Evolutionary conservation across 768 basidiomycete species (phyloP).

Genomic region (Mycena pura): DNA sequence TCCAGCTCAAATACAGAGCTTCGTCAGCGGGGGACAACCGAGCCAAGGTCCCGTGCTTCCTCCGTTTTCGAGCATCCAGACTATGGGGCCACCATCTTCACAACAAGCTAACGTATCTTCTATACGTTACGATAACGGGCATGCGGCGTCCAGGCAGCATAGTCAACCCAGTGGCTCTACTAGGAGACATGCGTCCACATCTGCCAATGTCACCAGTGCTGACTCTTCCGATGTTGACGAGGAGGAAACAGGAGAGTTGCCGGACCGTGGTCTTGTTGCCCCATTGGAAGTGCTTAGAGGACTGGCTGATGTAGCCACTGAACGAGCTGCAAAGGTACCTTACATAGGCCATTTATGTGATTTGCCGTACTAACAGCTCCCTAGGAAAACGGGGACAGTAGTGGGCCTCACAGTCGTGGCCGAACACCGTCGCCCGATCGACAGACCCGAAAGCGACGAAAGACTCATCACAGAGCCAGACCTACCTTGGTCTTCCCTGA

Average conservation of each 20-base stretch:
- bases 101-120: slow-evolving; percentile 63
- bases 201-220: slow-evolving; percentile 76
- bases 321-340: slow-evolving; percentile 76
- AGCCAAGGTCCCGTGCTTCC: slow-evolving; percentile 64
- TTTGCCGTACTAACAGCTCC: slow-evolving; percentile 26
- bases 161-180: slow-evolving; percentile 40
- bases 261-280: slow-evolving; percentile 81
- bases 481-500: slow-evolving; percentile 76
- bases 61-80: slow-evolving; percentile 73
- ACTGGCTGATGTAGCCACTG: slow-evolving; percentile 81
- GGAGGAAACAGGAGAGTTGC: slow-evolving; percentile 80
- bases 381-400: slow-evolving; percentile 79
- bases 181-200: slow-evolving; percentile 66
- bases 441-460: slow-evolving; percentile 74
- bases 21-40: slow-evolving; percentile 35
- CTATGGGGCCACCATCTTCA: slow-evolving; percentile 54
- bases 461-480: slow-evolving; percentile 66
- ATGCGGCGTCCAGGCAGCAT: slow-evolving; percentile 41
- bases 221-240: slow-evolving; percentile 88
- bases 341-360: slow-evolving; percentile 3
- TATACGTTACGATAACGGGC: slow-evolving; percentile 59
- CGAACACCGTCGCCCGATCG: slow-evolving; percentile 77
- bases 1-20: slow-evolving; percentile 42
- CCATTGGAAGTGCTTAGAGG: slow-evolving; percentile 88
- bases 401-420: slow-evolving; percentile 77